Percentiles rank a stretch among this genome's conserved stretches.
Conservation (phyloP, 805 yeast genomes). For the Lipomyces sp. region DNA sequence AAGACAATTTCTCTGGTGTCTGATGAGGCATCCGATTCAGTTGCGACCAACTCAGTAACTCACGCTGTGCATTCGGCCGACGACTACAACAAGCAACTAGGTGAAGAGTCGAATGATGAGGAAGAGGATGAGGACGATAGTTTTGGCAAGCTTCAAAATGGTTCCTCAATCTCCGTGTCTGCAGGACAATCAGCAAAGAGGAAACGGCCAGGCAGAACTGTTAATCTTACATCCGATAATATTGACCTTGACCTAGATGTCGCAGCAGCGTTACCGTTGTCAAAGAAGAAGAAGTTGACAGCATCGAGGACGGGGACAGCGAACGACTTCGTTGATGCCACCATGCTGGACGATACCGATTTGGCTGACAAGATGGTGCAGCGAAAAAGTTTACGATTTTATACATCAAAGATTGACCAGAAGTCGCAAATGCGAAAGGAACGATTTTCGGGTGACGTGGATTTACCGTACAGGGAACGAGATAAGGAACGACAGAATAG, state of each 20-base stretch:
- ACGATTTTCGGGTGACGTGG: conserved; percentile 78
- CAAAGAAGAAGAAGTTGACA: conserved; percentile 50
- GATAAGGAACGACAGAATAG: conserved; percentile 88
- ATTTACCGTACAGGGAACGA: conserved; percentile 89
- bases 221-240: conserved; percentile 31
- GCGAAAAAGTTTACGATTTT: conserved; percentile 84
- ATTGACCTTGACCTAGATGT: conserved; percentile 58
- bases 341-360: conserved; percentile 78
- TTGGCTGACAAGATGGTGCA: conserved; percentile 81
- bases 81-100: conserved; percentile 32
- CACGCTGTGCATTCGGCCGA: conserved; percentile 30
- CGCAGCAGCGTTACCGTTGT: conserved; percentile 52
- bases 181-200: conserved; percentile 19
- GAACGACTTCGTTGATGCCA: conserved; percentile 67
- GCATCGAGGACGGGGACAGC: conserved; percentile 40
- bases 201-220: conserved; percentile 36
- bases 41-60: conserved; percentile 13
- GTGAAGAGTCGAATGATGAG: conserved; percentile 30
- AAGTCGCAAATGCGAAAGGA: conserved; percentile 63
- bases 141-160: neutral
- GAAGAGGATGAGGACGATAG: conserved; percentile 27
- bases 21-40: conserved; percentile 44
- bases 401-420: conserved; percentile 95
- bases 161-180: neutral
- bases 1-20: conserved; percentile 62